Evolutionary conservation across 73 alveolate species (phyloP), one percentile per base, ranked within the genome.

Genomic region (Paramecium primaurelia): DNA sequence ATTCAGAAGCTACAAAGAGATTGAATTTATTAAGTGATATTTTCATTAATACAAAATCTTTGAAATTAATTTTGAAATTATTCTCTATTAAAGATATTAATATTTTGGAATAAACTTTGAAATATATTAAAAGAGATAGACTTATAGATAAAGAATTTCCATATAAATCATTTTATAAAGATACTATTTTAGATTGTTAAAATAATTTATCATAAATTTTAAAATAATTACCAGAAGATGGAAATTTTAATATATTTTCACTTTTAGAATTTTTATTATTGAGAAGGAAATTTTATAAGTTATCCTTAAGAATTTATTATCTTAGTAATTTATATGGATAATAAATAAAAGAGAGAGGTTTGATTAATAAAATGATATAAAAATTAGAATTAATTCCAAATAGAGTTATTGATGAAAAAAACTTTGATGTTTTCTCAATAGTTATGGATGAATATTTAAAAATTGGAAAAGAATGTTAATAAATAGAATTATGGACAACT

Each of bases 81-180:
- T 80, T 80, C 44, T 36, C 37, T 26, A 80, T 80, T 7, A n/a
- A 45, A 5, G 32, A 40, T 4, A n/a, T 80, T 1, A 40, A 26
- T 25, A 44, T 34, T 6, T 47, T 80, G 44, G 58, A 25, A 20
- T 26, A 45, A 26, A 80, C 73, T 6, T 44, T 45, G 3, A 80
- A 45, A 80, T 49, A 44, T 22, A 80, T 80, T 47, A 40, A 14
- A 26, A 80, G 91, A 80, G 91, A 80, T 80, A 80, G 58, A 80
- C 18, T 80, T 16, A 80, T 80, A 10, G 91, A 80, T 18, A 44
- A 34, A 10, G 47, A 34, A 25, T 80, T 45, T 26, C 91, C 91
- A 8, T 80, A 45, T 47, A 80, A 80, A 47, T 47, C 16, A 9
- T 36, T 80, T 18, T 80, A 80, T 25, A 45, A 22, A 22, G 73